phyloP scores from a whole-genome alignment of 371 early-diverging fungal species.

The Haplosporangium sp. region DNA sequence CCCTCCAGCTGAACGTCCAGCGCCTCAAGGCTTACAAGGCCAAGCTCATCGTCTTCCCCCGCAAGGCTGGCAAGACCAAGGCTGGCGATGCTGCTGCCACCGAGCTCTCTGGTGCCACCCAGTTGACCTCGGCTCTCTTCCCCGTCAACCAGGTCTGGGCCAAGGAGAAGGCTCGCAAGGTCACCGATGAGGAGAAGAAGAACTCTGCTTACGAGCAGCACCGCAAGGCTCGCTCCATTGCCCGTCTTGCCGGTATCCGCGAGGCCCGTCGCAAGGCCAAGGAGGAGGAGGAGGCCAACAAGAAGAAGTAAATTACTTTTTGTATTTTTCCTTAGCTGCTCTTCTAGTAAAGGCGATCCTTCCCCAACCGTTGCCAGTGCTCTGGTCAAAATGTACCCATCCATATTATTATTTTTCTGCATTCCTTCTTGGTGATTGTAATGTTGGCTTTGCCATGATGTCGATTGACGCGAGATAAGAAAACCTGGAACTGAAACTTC shows the following conservation, averaged over 20 bases:
- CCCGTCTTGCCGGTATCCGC: constrained; percentile 86
- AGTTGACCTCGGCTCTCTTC: constrained; percentile 78
- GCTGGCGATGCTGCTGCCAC: constrained; percentile 78
- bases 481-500: too few relatives aligned
- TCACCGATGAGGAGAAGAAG: constrained; percentile 89
- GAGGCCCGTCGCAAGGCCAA: constrained; percentile 83
- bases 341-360: constrained; percentile 22
- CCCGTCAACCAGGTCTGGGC: constrained; percentile 78
- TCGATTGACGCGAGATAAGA: too few relatives aligned
- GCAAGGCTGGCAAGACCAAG: constrained; percentile 90
- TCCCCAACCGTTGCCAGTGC: constrained; percentile 21
- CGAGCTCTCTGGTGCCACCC: constrained; percentile 76
- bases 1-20: constrained; percentile 94
- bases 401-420: not conserved
- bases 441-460: too few relatives aligned
- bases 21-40: constrained; percentile 97
- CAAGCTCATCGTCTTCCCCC: constrained; percentile 58
- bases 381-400: constrained; percentile 13
- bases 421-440: too few relatives aligned
- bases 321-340: constrained; percentile 33
- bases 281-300: constrained; percentile 90
- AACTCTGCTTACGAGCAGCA: constrained; percentile 86
- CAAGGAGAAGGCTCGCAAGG: constrained; percentile 83
- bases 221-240: constrained; percentile 89
- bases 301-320: constrained; percentile 69